phyloP scores from a whole-genome alignment of 2,329 filamentous ascomycete species.

The Fusarium setosum region DNA sequence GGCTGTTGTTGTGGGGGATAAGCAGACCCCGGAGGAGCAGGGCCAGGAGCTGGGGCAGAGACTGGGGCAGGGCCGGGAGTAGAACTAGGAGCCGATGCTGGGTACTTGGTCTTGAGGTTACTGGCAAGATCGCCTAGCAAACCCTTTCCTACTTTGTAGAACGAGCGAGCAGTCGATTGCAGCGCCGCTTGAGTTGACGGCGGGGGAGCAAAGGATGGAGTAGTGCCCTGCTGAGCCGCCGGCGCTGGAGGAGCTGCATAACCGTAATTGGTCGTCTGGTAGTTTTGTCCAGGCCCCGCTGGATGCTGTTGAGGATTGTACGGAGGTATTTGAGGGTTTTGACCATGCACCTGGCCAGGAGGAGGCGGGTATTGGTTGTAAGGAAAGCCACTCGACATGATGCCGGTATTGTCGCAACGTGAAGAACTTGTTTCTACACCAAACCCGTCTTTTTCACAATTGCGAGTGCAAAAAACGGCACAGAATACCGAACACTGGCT shows the following conservation, averaged over 20 bases:
- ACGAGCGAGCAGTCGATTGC: slow-evolving; percentile 15
- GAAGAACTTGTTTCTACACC: too few relatives aligned
- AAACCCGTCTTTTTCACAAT: too few relatives aligned
- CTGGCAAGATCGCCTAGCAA: slow-evolving; percentile 21
- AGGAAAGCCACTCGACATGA: slow-evolving; percentile 11
- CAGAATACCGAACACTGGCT: neutral
- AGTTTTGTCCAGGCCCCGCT: neutral
- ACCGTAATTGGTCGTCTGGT: slow-evolving; percentile 15
- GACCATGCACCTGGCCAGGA: neutral
- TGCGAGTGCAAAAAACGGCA: too few relatives aligned
- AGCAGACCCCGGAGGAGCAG: neutral
- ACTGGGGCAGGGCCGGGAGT: neutral
- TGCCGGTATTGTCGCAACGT: neutral
- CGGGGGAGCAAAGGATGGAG: slow-evolving; percentile 20
- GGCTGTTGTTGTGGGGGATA: slow-evolving; percentile 20
- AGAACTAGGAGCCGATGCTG: neutral
- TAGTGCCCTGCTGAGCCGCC: slow-evolving; percentile 7
- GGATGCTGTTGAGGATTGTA: slow-evolving; percentile 12
- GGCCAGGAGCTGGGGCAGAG: too few relatives aligned
- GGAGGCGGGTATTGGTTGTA: slow-evolving; percentile 12
- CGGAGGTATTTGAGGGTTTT: neutral
- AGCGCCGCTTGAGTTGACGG: slow-evolving; percentile 6
- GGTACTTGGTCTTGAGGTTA: slow-evolving; percentile 32
- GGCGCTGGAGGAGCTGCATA: slow-evolving; percentile 13
- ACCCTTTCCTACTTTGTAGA: slow-evolving; percentile 20